A percentile compares a stretch with the other conserved stretches of the same genome.
Evolutionary conservation across 2,329 filamentous ascomycete species (phyloP).

Genomic region (Ascochyta rabiei): DNA sequence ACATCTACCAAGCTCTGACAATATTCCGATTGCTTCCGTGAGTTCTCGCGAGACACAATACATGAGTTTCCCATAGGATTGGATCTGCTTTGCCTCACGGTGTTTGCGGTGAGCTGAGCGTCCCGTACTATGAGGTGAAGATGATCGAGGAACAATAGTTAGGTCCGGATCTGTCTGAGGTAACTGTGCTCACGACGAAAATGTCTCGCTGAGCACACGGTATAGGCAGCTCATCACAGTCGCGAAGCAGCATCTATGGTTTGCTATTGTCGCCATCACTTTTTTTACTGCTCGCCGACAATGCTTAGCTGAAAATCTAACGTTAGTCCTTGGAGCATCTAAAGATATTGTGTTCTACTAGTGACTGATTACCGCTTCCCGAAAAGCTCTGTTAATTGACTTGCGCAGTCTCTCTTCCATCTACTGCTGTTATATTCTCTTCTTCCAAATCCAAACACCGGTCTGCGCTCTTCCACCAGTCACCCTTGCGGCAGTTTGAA

Average conservation of each 20-base stretch:
- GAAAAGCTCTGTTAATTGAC: not conserved
- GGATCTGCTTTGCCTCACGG: slow-evolving; percentile 1
- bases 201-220: not conserved
- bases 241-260: not conserved
- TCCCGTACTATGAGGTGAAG: slow-evolving; percentile 12
- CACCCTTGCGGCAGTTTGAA: not conserved
- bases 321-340: not conserved
- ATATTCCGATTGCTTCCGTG: not conserved
- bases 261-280: slow-evolving; percentile 3
- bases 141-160: slow-evolving; percentile 31
- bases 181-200: slow-evolving; percentile 14
- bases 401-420: not conserved
- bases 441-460: not conserved
- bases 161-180: slow-evolving; percentile 19
- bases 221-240: not conserved
- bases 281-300: slow-evolving; percentile 4
- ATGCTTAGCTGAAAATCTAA: slow-evolving; percentile 5
- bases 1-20: slow-evolving; percentile 1
- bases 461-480: not conserved
- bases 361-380: not conserved
- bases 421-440: not conserved
- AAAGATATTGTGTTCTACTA: not conserved
- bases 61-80: not conserved
- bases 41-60: slow-evolving; percentile 23
- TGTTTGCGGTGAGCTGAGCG: slow-evolving; percentile 9